Conservation (phyloP, 108 stramenopile genomes). For the Aurantiochytrium sp. region DNA sequence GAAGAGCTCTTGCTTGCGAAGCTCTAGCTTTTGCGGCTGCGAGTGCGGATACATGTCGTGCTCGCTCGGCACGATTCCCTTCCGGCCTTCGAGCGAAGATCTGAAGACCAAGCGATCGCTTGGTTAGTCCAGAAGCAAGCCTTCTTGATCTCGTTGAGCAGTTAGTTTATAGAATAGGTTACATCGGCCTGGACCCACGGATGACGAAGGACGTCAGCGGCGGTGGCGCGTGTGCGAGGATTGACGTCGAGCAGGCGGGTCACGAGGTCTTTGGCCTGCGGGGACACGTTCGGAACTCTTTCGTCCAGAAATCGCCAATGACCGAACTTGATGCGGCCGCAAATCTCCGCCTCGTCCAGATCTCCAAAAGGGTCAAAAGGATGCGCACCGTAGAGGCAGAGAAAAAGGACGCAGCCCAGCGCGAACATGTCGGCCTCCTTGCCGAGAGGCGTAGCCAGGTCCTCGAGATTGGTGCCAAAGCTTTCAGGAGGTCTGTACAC, state of each 20-base stretch:
- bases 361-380: neutral
- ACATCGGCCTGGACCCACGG: neutral
- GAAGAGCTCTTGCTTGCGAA: too few relatives aligned
- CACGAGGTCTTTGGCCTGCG: neutral
- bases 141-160: too few relatives aligned
- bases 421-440: constrained; percentile 15
- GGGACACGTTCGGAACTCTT: neutral
- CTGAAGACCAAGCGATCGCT: too few relatives aligned
- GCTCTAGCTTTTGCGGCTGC: too few relatives aligned
- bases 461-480: neutral
- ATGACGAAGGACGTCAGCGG: neutral
- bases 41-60: too few relatives aligned
- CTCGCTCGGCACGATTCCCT: too few relatives aligned
- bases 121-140: too few relatives aligned
- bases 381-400: constrained; percentile 24
- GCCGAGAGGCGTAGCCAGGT: neutral
- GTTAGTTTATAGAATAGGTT: too few relatives aligned
- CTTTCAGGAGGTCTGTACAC: constrained; percentile 2
- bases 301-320: neutral
- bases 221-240: neutral
- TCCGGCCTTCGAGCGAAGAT: too few relatives aligned
- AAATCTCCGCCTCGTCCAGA: neutral
- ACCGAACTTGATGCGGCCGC: neutral
- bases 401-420: neutral
- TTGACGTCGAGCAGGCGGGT: neutral